phyloP scores from a whole-genome alignment of 805 yeast genomes.

The Komagataella mondaviorum region DNA sequence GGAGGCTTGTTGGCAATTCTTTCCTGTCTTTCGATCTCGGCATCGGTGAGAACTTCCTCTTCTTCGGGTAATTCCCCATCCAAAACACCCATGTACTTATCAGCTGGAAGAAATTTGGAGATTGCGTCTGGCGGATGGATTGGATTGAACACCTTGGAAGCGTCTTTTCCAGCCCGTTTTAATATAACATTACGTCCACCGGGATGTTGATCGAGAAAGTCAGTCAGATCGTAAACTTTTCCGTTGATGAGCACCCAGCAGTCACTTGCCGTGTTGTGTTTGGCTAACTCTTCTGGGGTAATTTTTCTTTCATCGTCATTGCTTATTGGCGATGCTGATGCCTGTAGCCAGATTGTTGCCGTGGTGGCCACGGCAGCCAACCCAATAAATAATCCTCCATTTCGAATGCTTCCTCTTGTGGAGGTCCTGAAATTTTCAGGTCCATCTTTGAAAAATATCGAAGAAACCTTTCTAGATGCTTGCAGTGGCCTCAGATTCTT shows the following conservation, averaged over 20 bases:
- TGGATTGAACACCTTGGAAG: conserved; percentile 75
- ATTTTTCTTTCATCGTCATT: conserved; percentile 1
- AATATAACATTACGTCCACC: conserved; percentile 19
- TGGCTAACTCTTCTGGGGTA: conserved; percentile 18
- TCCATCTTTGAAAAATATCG: neutral
- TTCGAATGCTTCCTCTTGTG: neutral
- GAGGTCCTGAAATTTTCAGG: neutral
- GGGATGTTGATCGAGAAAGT: conserved; percentile 21
- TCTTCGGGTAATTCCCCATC: conserved; percentile 21
- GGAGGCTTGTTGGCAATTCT: conserved; percentile 47
- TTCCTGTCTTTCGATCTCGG: conserved; percentile 28
- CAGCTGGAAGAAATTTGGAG: conserved; percentile 41
- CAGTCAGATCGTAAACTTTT: conserved; percentile 29
- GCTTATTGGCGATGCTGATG: neutral
- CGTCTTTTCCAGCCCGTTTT: conserved; percentile 47
- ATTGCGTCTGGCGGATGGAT: conserved; percentile 86
- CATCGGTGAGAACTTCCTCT: conserved; percentile 21
- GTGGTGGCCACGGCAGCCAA: neutral
- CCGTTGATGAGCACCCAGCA: conserved; percentile 36
- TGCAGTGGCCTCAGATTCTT: neutral
- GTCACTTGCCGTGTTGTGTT: conserved; percentile 32
- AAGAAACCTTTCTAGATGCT: neutral
- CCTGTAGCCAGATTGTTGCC: neutral
- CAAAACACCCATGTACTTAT: conserved; percentile 45
- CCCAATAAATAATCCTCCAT: neutral